Evolutionary conservation across 129 eudicot species (phyloP).

Genomic region (Ambrosia trifida): DNA sequence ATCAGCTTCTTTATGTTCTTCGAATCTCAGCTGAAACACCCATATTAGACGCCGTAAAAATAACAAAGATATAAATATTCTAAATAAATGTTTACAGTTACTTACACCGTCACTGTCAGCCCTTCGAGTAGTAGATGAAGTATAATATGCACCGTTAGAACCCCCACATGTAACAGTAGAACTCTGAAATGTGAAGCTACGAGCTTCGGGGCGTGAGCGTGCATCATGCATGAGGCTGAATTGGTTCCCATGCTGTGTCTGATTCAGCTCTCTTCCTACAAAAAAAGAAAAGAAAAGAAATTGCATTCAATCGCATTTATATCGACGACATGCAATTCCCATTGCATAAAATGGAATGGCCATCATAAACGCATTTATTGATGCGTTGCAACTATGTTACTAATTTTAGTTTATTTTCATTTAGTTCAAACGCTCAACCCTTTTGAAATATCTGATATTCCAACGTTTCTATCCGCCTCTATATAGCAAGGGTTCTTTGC

Average conservation of each 20-base stretch:
- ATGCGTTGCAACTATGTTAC: constrained; percentile 2
- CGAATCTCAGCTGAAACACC: constrained; percentile 55
- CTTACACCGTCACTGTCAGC: constrained; percentile 82
- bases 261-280: constrained; percentile 57
- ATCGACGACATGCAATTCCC: not conserved
- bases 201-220: constrained; percentile 45
- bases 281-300: not conserved
- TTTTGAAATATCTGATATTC: not conserved
- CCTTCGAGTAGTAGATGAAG: constrained; percentile 60
- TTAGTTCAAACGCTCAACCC: not conserved
- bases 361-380: not conserved
- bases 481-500: constrained; percentile 10
- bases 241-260: constrained; percentile 38
- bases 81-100: not conserved
- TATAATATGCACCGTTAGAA: constrained; percentile 67
- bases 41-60: not conserved
- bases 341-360: not conserved
- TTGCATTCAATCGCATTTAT: not conserved
- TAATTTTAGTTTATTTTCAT: not conserved
- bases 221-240: constrained; percentile 27
- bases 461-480: not conserved
- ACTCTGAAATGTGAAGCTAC: constrained; percentile 66
- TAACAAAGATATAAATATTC: not conserved
- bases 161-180: constrained; percentile 81
- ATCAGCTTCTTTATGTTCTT: constrained; percentile 83